Evolutionary conservation across 2,329 filamentous ascomycete genomes (phyloP).

Genomic region (Microsporum ferrugineum): DNA sequence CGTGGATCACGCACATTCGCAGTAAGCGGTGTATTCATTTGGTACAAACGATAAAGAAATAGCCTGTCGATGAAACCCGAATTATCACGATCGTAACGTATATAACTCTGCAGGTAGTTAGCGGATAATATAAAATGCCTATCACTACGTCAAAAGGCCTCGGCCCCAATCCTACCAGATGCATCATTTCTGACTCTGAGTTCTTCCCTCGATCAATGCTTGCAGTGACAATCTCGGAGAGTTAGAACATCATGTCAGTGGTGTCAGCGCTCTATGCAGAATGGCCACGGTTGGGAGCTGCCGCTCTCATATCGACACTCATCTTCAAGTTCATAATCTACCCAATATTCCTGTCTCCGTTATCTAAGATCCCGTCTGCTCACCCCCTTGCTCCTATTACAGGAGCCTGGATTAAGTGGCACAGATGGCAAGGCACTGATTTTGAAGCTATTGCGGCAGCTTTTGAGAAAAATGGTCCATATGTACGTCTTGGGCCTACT

Average conservation of each 20-base stretch:
- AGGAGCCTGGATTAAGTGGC: conserved; percentile 10
- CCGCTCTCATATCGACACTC: background rate
- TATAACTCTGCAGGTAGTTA: no score
- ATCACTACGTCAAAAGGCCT: no score
- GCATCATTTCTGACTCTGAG: no score
- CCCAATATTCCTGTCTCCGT: conserved; percentile 7
- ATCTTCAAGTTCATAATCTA: background rate
- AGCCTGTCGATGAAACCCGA: no score
- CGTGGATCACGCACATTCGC: no score
- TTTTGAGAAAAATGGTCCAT: conserved; percentile 8
- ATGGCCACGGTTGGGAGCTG: background rate
- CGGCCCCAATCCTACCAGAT: no score
- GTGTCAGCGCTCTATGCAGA: background rate
- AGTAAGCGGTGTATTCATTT: no score
- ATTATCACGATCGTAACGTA: no score
- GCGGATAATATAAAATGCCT: no score
- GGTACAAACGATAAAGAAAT: no score
- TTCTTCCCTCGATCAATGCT: no score
- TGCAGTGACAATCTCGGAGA: no score
- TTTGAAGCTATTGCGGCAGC: conserved; percentile 5
- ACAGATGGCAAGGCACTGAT: conserved; percentile 7
- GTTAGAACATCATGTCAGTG: background rate
- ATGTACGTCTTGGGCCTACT: conserved; percentile 8
- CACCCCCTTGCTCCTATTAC: conserved; percentile 9
- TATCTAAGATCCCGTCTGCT: conserved; percentile 6